Evolutionary conservation across 2,329 filamentous ascomycete species (phyloP).

Genomic region (Fusarium sp.): DNA sequence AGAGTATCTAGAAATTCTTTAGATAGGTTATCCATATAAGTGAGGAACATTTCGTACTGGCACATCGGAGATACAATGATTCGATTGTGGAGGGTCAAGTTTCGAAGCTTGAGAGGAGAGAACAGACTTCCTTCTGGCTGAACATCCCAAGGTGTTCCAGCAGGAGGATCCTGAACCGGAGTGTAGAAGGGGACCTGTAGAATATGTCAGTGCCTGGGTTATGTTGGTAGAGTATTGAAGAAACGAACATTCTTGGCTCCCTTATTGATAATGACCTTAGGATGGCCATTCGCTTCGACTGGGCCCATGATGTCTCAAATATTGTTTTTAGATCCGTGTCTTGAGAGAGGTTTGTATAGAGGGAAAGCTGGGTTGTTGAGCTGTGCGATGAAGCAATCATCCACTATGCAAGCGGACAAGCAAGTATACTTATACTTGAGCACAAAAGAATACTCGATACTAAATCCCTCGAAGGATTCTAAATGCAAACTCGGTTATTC

Average conservation of each 20-base stretch:
- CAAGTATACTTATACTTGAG: conserved; percentile 12
- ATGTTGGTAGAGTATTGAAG: not conserved
- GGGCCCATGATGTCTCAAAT: not conserved
- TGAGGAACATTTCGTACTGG: conserved; percentile 53
- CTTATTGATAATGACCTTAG: conserved; percentile 40
- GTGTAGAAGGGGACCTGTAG: conserved; percentile 46
- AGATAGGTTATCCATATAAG: not conserved
- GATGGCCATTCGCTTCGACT: conserved; percentile 13
- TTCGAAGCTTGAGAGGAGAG: conserved; percentile 61
- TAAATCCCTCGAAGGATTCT: not conserved
- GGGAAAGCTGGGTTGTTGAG: not conserved
- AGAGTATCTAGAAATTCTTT: conserved; percentile 46
- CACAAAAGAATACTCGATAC: not conserved
- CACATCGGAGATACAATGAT: conserved; percentile 65
- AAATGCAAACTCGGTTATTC: not conserved
- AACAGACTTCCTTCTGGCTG: conserved; percentile 56
- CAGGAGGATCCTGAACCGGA: conserved; percentile 46
- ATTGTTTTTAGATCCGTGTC: not conserved
- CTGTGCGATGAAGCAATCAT: not conserved
- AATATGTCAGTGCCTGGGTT: not conserved
- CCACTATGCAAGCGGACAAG: not conserved
- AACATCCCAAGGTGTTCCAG: conserved; percentile 45
- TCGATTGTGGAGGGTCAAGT: conserved; percentile 62
- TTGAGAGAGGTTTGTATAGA: not conserved
- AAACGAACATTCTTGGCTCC: conserved; percentile 39